Percentiles rank a stretch among this genome's conserved stretches.
phyloP scores from a whole-genome alignment of 805 yeast genomes.

The Saturnispora besseyi region DNA sequence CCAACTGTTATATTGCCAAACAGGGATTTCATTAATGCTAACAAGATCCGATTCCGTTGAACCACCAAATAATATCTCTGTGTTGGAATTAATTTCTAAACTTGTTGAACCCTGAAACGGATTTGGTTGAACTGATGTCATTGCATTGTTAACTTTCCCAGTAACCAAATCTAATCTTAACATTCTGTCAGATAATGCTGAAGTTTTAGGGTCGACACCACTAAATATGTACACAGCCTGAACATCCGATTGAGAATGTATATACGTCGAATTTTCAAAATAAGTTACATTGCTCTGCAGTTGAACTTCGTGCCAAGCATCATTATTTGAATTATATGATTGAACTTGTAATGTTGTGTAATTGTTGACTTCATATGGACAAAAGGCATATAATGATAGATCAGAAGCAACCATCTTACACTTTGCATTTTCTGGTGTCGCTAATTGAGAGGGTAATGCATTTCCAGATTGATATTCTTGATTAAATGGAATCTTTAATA shows the following conservation, averaged over 20 bases:
- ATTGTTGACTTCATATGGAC: conserved; percentile 10
- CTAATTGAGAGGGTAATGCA: conserved; percentile 9
- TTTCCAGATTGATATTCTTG: conserved; percentile 18
- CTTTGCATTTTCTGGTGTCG: conserved; percentile 15
- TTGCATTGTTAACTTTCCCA: conserved; percentile 29
- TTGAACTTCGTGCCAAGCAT: conserved; percentile 19
- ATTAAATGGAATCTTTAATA: conserved; percentile 24
- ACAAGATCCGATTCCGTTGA: conserved; percentile 56
- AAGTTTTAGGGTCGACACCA: conserved; percentile 29
- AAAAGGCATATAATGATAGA: conserved; percentile 19
- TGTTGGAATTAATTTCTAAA: conserved; percentile 34
- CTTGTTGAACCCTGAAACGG: conserved; percentile 45
- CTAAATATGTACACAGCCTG: conserved; percentile 46
- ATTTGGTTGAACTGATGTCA: conserved; percentile 46
- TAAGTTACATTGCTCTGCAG: conserved; percentile 14
- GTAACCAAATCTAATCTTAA: conserved; percentile 34
- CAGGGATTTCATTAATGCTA: conserved; percentile 61
- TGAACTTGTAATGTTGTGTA: background rate
- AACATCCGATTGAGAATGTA: conserved; percentile 32
- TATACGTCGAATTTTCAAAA: conserved; percentile 30
- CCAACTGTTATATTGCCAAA: conserved; percentile 68
- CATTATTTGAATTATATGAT: conserved; percentile 9
- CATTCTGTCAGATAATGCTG: conserved; percentile 32
- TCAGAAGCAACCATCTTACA: conserved; percentile 18
- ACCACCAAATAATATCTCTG: conserved; percentile 59